Evolutionary conservation across 2,329 filamentous ascomycete genomes (phyloP).

Genomic region (Tolypocladium amazonense): DNA sequence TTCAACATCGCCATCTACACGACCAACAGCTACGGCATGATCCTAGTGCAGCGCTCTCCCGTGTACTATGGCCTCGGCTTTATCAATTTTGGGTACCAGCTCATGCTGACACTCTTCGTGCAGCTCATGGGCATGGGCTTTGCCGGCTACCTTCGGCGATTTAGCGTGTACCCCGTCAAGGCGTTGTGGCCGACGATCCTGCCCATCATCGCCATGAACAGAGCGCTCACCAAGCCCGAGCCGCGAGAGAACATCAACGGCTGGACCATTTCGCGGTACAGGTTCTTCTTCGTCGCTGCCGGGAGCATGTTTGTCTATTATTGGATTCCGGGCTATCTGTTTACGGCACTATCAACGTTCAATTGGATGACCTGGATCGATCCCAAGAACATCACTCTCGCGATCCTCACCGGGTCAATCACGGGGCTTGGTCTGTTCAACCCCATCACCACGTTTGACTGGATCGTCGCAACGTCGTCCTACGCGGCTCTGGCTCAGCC

Average conservation of each 20-base stretch:
- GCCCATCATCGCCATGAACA: slow-evolving; percentile 35
- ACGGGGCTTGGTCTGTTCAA: slow-evolving; percentile 27
- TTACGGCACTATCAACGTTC: slow-evolving; percentile 35
- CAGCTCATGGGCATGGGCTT: slow-evolving; percentile 46
- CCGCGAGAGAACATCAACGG: slow-evolving; percentile 13
- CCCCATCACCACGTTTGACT: slow-evolving; percentile 27
- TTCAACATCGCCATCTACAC: slow-evolving; percentile 38
- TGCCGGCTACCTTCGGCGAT: slow-evolving; percentile 36
- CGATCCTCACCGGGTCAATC: slow-evolving; percentile 29
- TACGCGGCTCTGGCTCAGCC: slow-evolving; percentile 26
- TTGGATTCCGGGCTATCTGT: slow-evolving; percentile 41
- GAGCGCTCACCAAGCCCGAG: slow-evolving; percentile 26
- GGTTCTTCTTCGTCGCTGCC: slow-evolving; percentile 33
- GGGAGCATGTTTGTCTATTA: slow-evolving; percentile 39
- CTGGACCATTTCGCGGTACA: slow-evolving; percentile 30
- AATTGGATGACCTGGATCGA: slow-evolving; percentile 47
- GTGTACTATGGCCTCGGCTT: slow-evolving; percentile 31
- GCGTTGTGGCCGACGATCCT: slow-evolving; percentile 42
- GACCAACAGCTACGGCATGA: slow-evolving; percentile 36
- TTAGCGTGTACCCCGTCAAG: slow-evolving; percentile 40
- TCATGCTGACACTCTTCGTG: slow-evolving; percentile 33
- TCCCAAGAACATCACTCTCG: slow-evolving; percentile 28
- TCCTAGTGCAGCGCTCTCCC: slow-evolving; percentile 33
- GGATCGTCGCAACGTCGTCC: slow-evolving; percentile 26
- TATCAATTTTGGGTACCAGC: slow-evolving; percentile 32